Evolutionary conservation across 1,139 yeast genomes (phyloP), one percentile per base, ranked within the genome.

Genomic region (Pneumocystis canis): DNA sequence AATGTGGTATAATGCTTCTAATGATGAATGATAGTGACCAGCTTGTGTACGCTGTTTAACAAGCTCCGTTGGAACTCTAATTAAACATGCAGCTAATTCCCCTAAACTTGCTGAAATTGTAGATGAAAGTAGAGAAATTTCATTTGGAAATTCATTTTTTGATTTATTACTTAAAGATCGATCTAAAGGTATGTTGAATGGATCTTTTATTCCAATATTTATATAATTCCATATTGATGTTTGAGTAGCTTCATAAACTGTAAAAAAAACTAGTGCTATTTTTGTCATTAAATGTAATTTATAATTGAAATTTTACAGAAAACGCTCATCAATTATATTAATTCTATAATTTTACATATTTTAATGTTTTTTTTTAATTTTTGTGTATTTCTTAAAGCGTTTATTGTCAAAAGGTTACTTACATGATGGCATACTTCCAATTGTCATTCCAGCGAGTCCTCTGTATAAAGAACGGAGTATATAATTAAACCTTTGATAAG

Each of bases 1-100:
- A 65, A 89, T 80, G 60, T 79, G 73, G 69, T 80, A 80, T 67
- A 90, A 80, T 2, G 94, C 83, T 71, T 82, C 83, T 65, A 83
- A 78, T 0, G 95, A 84, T 0, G 85, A 77, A 32, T 80, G 77
- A 63, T 80, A 80, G 47, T 82, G 79, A 14, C 61, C 61, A 0
- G 97, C 86, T 73, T 92, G 99, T 0, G 97, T 87, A 65, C 97
- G 79, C 74, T 92, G 98, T 73, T 94, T 92, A 70, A 92, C 83
- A 41, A 92, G 96, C 71, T 92, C 99, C 0, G 96, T 95, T 0
- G 99, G 99, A 0, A 94, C 98, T 65, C 99, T 79, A 1, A 92
- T 94, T 63, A 86, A 74, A 71, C 99, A 92, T 0, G 98, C 98
- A 1, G 94, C 86, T 9, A 90, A 77, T 72, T 92, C 99, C 61